These are phyloP conservation scores for Starmerella potacharoeniae DNA, from an alignment of 805 yeast genomes.

Conservation along the genomic window DNA sequence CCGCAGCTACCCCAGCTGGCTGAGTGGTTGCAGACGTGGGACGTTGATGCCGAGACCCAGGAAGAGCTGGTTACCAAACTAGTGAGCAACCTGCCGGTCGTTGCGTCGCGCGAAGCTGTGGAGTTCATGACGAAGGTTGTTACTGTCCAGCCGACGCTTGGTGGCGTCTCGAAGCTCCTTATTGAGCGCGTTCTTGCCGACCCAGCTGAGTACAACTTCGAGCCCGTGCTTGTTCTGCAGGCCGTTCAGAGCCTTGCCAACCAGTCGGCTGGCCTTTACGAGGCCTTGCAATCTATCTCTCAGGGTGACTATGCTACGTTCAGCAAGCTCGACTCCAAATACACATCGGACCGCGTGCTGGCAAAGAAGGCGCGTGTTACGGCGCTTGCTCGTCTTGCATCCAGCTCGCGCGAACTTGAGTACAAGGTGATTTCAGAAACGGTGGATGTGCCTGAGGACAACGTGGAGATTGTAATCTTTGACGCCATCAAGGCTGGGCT, in stretches of 20 bases:
- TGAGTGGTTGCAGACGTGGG: constrained; percentile 33
- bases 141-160: constrained; percentile 6
- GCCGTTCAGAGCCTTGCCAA: constrained; percentile 24
- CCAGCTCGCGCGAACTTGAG: constrained; percentile 20
- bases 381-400: constrained; percentile 25
- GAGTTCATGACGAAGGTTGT: constrained; percentile 22
- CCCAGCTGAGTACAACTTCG: constrained; percentile 24
- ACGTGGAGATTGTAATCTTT: constrained; percentile 33
- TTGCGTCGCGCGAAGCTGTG: constrained; percentile 10
- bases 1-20: constrained; percentile 31
- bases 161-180: constrained; percentile 21
- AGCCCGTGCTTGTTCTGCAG: constrained; percentile 24
- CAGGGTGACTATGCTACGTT: constrained; percentile 26
- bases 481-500: constrained; percentile 35
- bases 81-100: constrained; percentile 16
- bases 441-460: constrained; percentile 26
- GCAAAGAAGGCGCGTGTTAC: constrained; percentile 25
- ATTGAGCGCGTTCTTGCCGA: constrained; percentile 22
- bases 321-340: constrained; percentile 4
- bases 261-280: constrained; percentile 21
- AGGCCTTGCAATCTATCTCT: constrained; percentile 25
- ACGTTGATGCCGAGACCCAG: constrained; percentile 21
- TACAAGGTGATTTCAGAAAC: constrained; percentile 29
- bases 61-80: constrained; percentile 24
- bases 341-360: constrained; percentile 9